phyloP scores from a whole-genome alignment of 768 basidiomycete species.

The Ramaria sp. region DNA sequence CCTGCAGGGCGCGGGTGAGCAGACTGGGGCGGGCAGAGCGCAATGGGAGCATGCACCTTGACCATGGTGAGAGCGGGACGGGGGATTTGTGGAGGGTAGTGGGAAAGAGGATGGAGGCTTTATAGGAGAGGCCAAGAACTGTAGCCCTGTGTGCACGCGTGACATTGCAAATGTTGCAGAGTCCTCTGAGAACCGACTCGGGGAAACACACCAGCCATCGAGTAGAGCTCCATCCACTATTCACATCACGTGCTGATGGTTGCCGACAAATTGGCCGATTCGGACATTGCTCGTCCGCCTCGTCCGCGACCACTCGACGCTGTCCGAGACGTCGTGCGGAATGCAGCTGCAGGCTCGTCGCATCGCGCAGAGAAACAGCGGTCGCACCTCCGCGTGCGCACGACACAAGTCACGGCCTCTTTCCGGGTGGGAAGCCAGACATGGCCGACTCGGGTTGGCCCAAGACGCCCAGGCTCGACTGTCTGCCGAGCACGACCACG shows the following conservation, averaged over 20 bases:
- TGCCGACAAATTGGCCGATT: not conserved
- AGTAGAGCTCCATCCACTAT: not conserved
- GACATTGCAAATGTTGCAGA: not conserved
- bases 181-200: not conserved
- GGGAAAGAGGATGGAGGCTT: not conserved
- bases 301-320: no score
- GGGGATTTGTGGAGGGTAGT: not conserved
- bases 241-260: not conserved
- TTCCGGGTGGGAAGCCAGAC: no score
- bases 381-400: no score
- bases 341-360: no score
- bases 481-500: no score
- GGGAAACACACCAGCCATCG: not conserved
- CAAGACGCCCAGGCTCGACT: no score
- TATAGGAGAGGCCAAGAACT: not conserved
- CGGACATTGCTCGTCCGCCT: not conserved
- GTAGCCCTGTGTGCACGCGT: slow-evolving; percentile 2
- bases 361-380: no score
- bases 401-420: no score
- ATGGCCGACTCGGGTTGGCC: no score
- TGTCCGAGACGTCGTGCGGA: no score
- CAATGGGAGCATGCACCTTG: not conserved
- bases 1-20: slow-evolving; percentile 25
- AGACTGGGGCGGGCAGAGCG: not conserved
- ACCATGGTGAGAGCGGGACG: slow-evolving; percentile 6